Evolutionary conservation across 192 early-diverging fungal species (phyloP), one percentile per base, ranked within the genome.

Genomic region (Coemansia sp.): DNA sequence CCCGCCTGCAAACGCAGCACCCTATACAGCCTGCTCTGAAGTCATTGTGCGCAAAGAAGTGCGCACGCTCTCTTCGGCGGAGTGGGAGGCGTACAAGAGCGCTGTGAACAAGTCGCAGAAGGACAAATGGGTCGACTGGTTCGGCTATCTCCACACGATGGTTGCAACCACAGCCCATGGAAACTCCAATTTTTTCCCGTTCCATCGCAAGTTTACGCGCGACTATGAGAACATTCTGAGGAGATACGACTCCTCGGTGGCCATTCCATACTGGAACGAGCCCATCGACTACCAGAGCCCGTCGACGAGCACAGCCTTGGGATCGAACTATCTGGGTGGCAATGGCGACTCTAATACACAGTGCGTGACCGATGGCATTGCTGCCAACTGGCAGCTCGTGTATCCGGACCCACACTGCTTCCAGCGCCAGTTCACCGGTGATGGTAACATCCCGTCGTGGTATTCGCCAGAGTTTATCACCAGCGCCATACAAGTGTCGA

Each of bases 191-290:
- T 87, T 87, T 68, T 66, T 87, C 9, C 56, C 77, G 9, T 85
- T 75, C 76, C 86, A 89, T 49, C 83, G 88, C 58, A 63, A 53
- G 37, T 81, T 86, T 56, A 76, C 85, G n/a, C 56, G 60, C 58
- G 77, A 75, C 53, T 88, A 81, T 56, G 86, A 89, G 64, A 69
- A 68, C 18, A 74, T 77, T 4, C 80, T 89, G n/a, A 72, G 68
- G 37, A 32, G 50, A 10, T 76, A 85, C 65, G 66, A 85, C 26
- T 73, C 85, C 5, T 67, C 56, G 8, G 73, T 83, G 12, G 62
- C 38, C 8, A 49, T 85, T 41, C 84, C 84, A 0, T 85, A 81
- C 64, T 85, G 84, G 84, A 78, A 85, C 63, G 63, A 56, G 43
- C 61, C 72, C 66, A 38, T 78, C 12, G 79, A 85, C 54, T 81